Percentiles rank a stretch among this genome's conserved stretches.
Conservation (phyloP, 2,329 filamentous ascomycete species). For the Truncatella angustata region DNA sequence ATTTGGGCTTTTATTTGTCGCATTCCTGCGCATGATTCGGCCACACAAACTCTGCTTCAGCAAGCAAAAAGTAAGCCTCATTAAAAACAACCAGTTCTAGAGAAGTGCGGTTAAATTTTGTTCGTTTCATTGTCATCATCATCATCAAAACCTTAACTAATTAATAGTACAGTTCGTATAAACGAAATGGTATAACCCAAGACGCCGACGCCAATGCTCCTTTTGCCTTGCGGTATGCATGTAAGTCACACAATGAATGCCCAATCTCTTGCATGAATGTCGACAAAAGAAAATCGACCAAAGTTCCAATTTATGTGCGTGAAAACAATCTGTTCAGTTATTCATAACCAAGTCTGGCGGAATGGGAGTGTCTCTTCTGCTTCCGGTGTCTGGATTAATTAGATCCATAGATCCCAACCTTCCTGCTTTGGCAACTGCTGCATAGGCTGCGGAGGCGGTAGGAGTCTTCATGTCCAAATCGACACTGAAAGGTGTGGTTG, state of each 20-base stretch:
- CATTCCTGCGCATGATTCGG: no score
- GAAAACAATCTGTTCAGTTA: neutral
- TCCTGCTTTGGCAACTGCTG: conserved; percentile 11
- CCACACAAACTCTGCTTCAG: no score
- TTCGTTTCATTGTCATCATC: no score
- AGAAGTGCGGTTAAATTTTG: no score
- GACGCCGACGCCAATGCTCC: conserved; percentile 10
- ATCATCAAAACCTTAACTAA: no score
- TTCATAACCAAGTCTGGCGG: conserved; percentile 26
- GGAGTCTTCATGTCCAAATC: conserved; percentile 39
- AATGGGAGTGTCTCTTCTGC: conserved; percentile 33
- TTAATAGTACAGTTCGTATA: no score
- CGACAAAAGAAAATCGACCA: no score
- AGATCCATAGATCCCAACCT: conserved; percentile 27
- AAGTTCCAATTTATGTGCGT: neutral
- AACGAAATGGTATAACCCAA: conserved; percentile 18
- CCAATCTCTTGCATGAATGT: neutral
- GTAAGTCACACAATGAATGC: conserved; percentile 9
- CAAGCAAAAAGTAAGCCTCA: no score
- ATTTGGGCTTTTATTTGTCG: no score
- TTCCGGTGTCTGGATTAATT: conserved; percentile 25
- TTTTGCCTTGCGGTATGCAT: conserved; percentile 18
- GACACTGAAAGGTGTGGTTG: conserved; percentile 23
- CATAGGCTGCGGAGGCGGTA: conserved; percentile 22
- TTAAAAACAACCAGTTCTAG: no score